phyloP scores from a whole-genome alignment of 768 basidiomycete genomes.

The Termitomyces sp. region DNA sequence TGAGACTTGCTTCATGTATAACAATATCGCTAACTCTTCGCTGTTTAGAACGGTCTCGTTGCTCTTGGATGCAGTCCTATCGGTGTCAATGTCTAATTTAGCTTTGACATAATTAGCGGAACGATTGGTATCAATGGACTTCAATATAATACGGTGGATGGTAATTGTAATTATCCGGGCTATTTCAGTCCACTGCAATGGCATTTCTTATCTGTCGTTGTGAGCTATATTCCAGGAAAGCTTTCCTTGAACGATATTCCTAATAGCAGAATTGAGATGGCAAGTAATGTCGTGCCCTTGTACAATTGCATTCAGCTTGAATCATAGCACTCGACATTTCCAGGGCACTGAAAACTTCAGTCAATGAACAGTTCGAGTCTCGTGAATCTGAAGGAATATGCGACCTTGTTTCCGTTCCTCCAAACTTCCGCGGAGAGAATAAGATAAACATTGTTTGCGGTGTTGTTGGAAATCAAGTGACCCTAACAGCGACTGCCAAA shows the following conservation, averaged over 20 bases:
- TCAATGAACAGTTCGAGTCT: no score
- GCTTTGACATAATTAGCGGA: background rate
- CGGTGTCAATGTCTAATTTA: background rate
- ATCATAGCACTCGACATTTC: background rate
- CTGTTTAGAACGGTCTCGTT: conserved; percentile 4
- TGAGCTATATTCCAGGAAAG: background rate
- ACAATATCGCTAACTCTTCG: background rate
- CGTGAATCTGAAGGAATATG: no score
- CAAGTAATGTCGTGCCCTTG: no score
- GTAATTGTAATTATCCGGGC: background rate
- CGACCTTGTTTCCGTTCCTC: no score
- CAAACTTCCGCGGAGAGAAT: no score
- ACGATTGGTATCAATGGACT: background rate
- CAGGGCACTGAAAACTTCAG: no score
- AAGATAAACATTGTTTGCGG: no score
- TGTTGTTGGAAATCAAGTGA: no score
- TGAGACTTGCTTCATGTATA: background rate
- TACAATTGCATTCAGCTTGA: no score
- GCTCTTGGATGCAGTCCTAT: conserved; percentile 6
- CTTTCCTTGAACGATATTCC: no score
- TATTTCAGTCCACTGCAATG: background rate
- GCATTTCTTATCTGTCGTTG: background rate
- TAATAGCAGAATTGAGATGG: no score
- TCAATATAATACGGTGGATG: background rate
- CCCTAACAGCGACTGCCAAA: background rate